Evolutionary conservation across 176 grass and related monocot species (phyloP).

Genomic region (Cocos nucifera): DNA sequence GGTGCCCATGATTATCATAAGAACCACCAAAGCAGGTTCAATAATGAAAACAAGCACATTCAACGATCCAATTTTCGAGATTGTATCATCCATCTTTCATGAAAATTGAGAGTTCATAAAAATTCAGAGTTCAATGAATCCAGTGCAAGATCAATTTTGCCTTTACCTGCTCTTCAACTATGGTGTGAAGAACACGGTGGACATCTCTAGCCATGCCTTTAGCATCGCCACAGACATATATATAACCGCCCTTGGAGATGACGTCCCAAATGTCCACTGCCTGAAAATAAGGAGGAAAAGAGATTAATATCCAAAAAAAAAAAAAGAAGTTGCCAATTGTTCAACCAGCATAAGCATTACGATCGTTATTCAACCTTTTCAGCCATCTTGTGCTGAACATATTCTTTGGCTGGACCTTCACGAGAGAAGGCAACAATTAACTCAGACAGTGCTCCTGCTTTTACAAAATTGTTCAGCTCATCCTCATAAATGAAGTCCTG

Average conservation of each 20-base stretch:
- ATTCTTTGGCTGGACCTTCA: conserved; percentile 70
- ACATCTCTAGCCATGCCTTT: conserved; percentile 97
- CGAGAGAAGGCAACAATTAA: conserved; percentile 83
- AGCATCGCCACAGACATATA: conserved; percentile 93
- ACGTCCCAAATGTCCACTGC: conserved; percentile 64
- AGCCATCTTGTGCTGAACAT: conserved; percentile 96
- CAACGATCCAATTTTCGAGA: too few relatives aligned
- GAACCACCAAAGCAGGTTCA: too few relatives aligned
- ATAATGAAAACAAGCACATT: too few relatives aligned
- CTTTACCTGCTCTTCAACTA: conserved; percentile 81
- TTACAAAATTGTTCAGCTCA: conserved; percentile 62
- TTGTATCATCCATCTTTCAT: too few relatives aligned
- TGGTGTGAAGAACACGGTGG: conserved; percentile 71
- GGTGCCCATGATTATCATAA: too few relatives aligned
- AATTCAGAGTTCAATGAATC: too few relatives aligned
- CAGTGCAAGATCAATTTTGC: too few relatives aligned
- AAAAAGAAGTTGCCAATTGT: neutral
- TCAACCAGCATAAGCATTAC: neutral
- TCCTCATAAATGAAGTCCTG: conserved; percentile 98
- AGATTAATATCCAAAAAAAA: conserved; percentile 2
- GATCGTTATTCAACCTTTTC: conserved; percentile 37
- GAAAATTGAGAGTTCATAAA: too few relatives aligned
- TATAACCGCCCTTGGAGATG: conserved; percentile 60
- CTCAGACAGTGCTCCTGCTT: conserved; percentile 56
- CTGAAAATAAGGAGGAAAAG: conserved; percentile 22